Conservation (phyloP, 331 rosid genomes). For the Rhamnella rubrinervis region DNA sequence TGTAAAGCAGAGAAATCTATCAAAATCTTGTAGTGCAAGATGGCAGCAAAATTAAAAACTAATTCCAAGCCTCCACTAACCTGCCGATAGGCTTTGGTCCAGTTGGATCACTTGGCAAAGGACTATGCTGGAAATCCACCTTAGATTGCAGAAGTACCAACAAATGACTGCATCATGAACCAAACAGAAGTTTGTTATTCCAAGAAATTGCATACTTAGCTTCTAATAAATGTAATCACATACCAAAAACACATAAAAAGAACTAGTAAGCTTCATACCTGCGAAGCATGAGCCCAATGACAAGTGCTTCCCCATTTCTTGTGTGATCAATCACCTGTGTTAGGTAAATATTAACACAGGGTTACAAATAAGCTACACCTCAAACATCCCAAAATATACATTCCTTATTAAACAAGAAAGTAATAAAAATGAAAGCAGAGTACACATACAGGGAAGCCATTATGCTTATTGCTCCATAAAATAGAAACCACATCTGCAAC, state of each 20-base stretch:
- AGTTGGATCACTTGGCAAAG: conserved; percentile 73
- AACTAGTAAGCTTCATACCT: conserved; percentile 44
- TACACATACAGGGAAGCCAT: conserved; percentile 91
- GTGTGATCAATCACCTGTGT: conserved; percentile 87
- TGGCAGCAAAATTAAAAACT: conserved; percentile 27
- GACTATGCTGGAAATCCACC: conserved; percentile 94
- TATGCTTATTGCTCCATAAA: conserved; percentile 77
- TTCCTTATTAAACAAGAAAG: conserved; percentile 10
- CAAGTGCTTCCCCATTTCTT: conserved; percentile 79
- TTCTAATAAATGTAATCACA: conserved; percentile 17
- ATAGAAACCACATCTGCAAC: conserved; percentile 86
- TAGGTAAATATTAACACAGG: conserved; percentile 28
- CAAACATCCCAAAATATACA: too few species aligned
- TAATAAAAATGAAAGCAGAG: neutral
- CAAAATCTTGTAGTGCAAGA: conserved; percentile 27
- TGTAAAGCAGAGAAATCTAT: conserved; percentile 36
- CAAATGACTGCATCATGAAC: conserved; percentile 68
- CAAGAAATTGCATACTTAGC: conserved; percentile 11
- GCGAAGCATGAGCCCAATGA: conserved; percentile 88
- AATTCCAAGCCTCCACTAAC: conserved; percentile 33
- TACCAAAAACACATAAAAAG: neutral
- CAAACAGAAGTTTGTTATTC: conserved; percentile 24
- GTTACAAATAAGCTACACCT: conserved; percentile 18
- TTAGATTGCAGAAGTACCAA: conserved; percentile 87
- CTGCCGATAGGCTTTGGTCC: conserved; percentile 59